Evolutionary conservation across 768 basidiomycete species (phyloP).

Genomic region (Strobilomyces confusus): DNA sequence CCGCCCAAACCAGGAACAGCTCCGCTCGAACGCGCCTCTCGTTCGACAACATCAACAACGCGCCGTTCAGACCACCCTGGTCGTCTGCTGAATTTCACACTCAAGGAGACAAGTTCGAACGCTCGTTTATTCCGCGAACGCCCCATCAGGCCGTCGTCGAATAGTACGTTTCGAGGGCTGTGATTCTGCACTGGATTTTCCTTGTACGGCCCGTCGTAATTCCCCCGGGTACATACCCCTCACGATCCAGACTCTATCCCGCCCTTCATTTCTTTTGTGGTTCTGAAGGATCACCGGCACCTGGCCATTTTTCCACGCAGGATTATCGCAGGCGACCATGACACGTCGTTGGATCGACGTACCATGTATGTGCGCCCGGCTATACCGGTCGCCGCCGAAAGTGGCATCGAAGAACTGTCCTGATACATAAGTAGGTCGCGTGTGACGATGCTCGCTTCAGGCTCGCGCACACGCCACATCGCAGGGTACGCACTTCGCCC

Average conservation of each 20-base stretch:
- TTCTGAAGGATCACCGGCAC: not conserved
- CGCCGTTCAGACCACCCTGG: not conserved
- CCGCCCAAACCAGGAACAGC: constrained; percentile 33
- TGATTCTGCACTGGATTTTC: not conserved
- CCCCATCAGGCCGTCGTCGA: not conserved
- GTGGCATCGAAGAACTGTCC: not conserved
- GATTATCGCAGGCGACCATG: not conserved
- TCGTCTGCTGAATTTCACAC: not conserved
- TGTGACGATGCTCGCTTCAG: not conserved
- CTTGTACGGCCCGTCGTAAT: constrained; percentile 2
- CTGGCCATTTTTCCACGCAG: not conserved
- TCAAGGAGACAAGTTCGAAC: not conserved
- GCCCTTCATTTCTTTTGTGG: not conserved
- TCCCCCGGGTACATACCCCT: not conserved
- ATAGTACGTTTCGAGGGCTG: not conserved
- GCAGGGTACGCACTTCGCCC: too few relatives aligned
- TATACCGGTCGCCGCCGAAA: not conserved
- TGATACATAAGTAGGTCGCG: too few relatives aligned
- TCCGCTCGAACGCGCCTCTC: constrained; percentile 31
- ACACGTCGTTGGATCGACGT: not conserved
- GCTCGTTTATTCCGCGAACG: not conserved
- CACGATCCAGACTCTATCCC: not conserved
- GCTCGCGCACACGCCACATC: not conserved
- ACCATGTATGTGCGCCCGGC: not conserved
- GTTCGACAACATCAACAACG: not conserved